Evolutionary conservation across 495 filamentous ascomycete genomes (phyloP).

Genomic region (Xylaria scruposa): DNA sequence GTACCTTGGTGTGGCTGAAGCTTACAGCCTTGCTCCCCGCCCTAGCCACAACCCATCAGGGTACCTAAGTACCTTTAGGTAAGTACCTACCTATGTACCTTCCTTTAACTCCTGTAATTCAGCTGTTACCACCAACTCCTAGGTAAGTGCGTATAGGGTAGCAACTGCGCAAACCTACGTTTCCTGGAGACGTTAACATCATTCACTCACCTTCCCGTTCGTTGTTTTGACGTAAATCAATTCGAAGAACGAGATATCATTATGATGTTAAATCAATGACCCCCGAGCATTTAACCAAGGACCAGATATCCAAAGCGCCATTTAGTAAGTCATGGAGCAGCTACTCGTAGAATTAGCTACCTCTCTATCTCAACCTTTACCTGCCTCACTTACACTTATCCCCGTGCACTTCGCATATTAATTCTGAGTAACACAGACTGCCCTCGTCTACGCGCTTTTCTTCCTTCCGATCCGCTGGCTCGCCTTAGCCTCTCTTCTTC

Average conservation of each 20-base stretch:
- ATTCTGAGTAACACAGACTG: neutral
- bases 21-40: neutral
- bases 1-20: slow-evolving; percentile 22
- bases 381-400: neutral
- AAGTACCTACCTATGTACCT: slow-evolving; percentile 18
- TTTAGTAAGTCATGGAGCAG: neutral
- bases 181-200: neutral
- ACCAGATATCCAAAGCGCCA: neutral
- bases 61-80: neutral
- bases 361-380: neutral
- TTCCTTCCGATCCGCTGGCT: neutral
- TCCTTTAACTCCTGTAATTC: neutral
- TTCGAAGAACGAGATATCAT: neutral
- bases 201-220: neutral
- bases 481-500: neutral
- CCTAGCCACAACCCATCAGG: slow-evolving; percentile 4
- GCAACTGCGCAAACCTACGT: neutral
- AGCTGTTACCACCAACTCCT: neutral
- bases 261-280: neutral
- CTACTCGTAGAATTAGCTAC: neutral
- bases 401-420: neutral
- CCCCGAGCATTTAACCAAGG: neutral
- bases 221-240: neutral
- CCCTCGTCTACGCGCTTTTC: neutral
- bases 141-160: slow-evolving; percentile 1